Conservation (phyloP, 2,329 filamentous ascomycete species). For the Elsinoe batatas region DNA sequence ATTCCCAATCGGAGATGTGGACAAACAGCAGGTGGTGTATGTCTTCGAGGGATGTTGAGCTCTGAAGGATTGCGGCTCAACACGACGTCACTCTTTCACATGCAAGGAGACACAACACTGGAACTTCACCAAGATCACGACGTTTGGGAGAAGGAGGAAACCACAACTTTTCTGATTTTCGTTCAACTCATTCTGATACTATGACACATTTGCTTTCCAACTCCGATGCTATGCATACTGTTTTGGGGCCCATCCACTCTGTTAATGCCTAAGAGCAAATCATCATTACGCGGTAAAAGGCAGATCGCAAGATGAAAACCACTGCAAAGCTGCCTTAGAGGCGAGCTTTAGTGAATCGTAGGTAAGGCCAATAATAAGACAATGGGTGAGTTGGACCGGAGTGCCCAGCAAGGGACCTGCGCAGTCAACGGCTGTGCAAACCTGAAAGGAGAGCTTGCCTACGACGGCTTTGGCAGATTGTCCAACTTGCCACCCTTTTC, state of each 20-base stretch:
- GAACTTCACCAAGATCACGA: background rate
- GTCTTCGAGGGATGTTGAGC: background rate
- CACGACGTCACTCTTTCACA: constrained; percentile 8
- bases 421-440: background rate
- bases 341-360: background rate
- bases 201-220: background rate
- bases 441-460: background rate
- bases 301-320: background rate
- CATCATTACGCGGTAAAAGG: background rate
- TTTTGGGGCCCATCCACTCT: background rate
- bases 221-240: constrained; percentile 1
- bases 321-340: background rate
- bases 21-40: background rate
- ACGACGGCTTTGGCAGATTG: constrained; percentile 49
- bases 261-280: background rate
- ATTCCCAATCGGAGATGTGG: background rate
- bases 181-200: background rate
- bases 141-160: no score
- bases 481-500: constrained; percentile 61
- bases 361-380: no score
- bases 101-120: background rate
- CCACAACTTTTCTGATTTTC: background rate
- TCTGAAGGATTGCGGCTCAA: background rate
- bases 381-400: background rate
- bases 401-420: background rate